A percentile compares a stretch with the other conserved stretches of the same genome.
Conservation (phyloP, 2,329 filamentous ascomycete species). For the Didymella sp. region DNA sequence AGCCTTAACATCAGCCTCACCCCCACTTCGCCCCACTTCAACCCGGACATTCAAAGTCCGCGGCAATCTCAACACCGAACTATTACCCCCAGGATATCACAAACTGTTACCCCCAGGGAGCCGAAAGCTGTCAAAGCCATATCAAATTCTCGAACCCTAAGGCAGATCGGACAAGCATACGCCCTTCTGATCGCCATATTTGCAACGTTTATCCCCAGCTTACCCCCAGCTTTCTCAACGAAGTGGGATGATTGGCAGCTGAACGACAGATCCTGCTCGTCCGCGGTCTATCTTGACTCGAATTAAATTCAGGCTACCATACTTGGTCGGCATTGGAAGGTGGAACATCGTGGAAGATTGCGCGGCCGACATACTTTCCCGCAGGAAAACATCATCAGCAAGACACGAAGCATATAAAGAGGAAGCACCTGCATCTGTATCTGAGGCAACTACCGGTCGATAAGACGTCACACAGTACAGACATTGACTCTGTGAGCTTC, state of each 20-base stretch:
- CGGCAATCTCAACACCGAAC: conserved; percentile 5
- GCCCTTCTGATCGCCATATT: background rate
- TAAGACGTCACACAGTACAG: background rate
- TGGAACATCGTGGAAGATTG: background rate
- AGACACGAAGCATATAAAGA: background rate
- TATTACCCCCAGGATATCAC: conserved; percentile 19
- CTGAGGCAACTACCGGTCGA: background rate
- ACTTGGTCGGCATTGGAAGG: background rate
- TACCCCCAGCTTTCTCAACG: conserved; percentile 3
- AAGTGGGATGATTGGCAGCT: background rate
- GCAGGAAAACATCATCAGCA: background rate
- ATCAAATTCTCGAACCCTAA: too few relatives aligned
- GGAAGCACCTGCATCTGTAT: background rate
- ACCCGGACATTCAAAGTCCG: conserved; percentile 12
- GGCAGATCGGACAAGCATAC: background rate
- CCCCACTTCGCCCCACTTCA: conserved; percentile 11
- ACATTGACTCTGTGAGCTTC: background rate
- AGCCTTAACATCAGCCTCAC: conserved; percentile 4
- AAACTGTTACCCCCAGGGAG: background rate
- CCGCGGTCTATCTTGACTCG: background rate
- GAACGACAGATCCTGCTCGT: background rate
- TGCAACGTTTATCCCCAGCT: background rate
- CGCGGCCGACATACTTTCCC: background rate
- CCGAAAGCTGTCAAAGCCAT: too few relatives aligned
- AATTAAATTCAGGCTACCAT: background rate